Conservation (phyloP, 2,329 filamentous ascomycete species). For the Rutstroemia sp. region DNA sequence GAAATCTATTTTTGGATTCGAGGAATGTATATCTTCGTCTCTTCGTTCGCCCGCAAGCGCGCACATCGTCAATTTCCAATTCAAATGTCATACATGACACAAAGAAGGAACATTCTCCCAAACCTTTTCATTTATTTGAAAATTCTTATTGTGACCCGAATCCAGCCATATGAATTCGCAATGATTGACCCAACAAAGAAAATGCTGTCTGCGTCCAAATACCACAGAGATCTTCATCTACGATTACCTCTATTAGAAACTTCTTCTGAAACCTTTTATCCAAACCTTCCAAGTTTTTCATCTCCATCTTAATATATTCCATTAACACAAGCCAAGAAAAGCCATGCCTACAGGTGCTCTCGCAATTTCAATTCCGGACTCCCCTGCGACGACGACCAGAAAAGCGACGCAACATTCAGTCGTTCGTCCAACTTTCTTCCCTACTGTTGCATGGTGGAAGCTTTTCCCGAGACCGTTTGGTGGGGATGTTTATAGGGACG, state of each 20-base stretch:
- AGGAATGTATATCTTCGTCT: too few species aligned
- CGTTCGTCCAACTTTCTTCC: slow-evolving; percentile 6
- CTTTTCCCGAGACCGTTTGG: background rate
- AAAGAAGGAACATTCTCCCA: background rate
- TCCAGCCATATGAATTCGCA: too few species aligned
- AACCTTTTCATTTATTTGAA: background rate
- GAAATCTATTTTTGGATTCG: too few species aligned
- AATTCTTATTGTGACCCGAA: background rate
- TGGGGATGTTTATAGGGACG: background rate
- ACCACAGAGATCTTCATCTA: background rate
- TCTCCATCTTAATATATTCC: background rate
- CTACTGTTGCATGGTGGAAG: slow-evolving; percentile 7
- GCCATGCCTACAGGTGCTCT: slow-evolving; percentile 5
- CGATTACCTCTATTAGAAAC: background rate
- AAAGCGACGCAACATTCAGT: slow-evolving; percentile 1
- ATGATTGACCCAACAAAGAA: background rate
- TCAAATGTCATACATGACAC: background rate
- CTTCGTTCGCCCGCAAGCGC: too few species aligned
- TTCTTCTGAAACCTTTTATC: background rate
- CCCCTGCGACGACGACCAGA: background rate
- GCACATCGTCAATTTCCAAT: too few species aligned
- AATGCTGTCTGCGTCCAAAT: background rate
- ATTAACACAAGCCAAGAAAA: background rate
- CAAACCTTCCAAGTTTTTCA: background rate
- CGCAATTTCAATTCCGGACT: background rate